Evolutionary conservation across 208 protist genomes (phyloP).

Genomic region (Porcisia hertigi): DNA sequence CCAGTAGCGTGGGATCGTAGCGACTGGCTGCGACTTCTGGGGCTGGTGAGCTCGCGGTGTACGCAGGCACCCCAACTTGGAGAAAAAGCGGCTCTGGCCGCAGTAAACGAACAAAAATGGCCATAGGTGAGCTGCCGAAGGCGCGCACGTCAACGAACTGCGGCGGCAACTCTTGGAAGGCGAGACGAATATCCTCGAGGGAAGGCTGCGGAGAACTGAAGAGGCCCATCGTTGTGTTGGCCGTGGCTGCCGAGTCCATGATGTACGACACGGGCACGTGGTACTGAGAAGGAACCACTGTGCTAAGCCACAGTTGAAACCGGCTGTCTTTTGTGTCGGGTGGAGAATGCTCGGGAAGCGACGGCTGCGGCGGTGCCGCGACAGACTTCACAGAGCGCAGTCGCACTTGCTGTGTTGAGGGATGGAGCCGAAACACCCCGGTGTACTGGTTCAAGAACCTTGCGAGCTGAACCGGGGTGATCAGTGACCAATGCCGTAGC

Average conservation of each 20-base stretch:
- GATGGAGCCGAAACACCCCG: background rate
- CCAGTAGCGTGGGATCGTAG: slow-evolving; percentile 26
- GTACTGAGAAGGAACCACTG: slow-evolving; percentile 29
- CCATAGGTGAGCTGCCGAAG: slow-evolving; percentile 21
- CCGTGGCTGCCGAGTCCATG: background rate
- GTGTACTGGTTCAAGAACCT: slow-evolving; percentile 5
- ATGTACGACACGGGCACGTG: slow-evolving; percentile 24
- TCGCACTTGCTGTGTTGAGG: background rate
- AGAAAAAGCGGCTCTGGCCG: slow-evolving; percentile 32
- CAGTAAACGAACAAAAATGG: slow-evolving; percentile 34
- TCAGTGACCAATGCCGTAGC: slow-evolving; percentile 2
- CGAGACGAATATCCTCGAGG: slow-evolving; percentile 11
- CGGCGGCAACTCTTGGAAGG: slow-evolving; percentile 18
- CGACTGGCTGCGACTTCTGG: slow-evolving; percentile 18
- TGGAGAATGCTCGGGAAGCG: background rate
- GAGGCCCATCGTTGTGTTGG: background rate
- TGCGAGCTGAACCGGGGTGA: background rate
- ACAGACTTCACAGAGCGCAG: slow-evolving; percentile 1
- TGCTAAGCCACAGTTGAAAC: slow-evolving; percentile 27
- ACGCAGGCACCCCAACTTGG: slow-evolving; percentile 16
- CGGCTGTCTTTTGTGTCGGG: background rate
- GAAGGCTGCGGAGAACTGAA: slow-evolving; percentile 11
- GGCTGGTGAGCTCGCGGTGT: background rate
- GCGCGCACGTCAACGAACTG: slow-evolving; percentile 31
- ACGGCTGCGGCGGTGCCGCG: background rate